Evolutionary conservation across 768 basidiomycete species (phyloP).

Genomic region (Kwoniella shandongensis): DNA sequence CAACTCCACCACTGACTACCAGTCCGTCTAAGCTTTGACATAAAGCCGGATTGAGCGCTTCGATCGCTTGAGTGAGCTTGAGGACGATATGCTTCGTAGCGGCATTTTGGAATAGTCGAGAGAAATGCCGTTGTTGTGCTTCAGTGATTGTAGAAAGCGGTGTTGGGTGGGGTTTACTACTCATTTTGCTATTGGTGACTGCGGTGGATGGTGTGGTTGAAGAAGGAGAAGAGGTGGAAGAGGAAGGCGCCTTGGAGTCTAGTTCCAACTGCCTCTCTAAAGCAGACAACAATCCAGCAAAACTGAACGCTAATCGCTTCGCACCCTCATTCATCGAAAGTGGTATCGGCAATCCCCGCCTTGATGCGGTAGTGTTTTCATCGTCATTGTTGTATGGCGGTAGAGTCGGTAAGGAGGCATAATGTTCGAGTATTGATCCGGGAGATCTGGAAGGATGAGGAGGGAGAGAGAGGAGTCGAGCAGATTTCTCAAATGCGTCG

Average conservation of each 20-base stretch:
- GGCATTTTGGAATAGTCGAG: conserved; percentile 69
- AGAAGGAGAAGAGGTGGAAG: too few relatives aligned
- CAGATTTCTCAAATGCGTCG: conserved; percentile 78
- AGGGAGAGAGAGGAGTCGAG: conserved; percentile 66
- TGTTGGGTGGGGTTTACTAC: too few relatives aligned
- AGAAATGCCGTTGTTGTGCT: conserved; percentile 56
- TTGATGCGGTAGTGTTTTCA: too few relatives aligned
- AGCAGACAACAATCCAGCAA: conserved; percentile 70
- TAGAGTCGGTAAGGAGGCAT: conserved; percentile 28
- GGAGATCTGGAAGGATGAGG: conserved; percentile 19
- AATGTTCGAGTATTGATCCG: conserved; percentile 29
- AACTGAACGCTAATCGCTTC: conserved; percentile 70
- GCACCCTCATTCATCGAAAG: conserved; percentile 12
- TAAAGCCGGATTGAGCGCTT: conserved; percentile 1
- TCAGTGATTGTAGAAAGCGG: too few relatives aligned
- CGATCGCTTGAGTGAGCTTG: conserved; percentile 65
- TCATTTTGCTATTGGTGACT: too few relatives aligned
- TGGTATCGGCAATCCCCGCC: conserved; percentile 29
- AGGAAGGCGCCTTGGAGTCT: too few relatives aligned
- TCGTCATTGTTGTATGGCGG: conserved; percentile 28
- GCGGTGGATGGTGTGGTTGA: too few relatives aligned
- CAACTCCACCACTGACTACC: conserved; percentile 90
- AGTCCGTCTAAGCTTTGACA: conserved; percentile 56
- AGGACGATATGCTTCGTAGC: conserved; percentile 72
- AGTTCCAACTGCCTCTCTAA: conserved; percentile 67